These are phyloP conservation scores for Suillus plorans DNA, from an alignment of 768 basidiomycete species.

Conservation along the genomic window DNA sequence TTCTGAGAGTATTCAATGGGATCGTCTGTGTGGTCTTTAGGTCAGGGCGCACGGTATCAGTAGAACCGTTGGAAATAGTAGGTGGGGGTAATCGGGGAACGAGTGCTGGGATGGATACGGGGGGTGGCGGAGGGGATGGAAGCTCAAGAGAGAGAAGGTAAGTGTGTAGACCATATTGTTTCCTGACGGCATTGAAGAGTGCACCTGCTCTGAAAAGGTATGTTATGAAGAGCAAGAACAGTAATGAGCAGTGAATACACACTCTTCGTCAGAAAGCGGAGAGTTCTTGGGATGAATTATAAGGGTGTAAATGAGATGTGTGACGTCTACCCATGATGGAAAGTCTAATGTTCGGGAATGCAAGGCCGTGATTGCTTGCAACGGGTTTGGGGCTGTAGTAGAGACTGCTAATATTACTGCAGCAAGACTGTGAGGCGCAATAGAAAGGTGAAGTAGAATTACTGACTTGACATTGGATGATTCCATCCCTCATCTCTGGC, in stretches of 20 bases:
- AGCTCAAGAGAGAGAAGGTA: conserved; percentile 66
- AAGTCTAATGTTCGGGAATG: conserved; percentile 66
- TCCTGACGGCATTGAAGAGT: conserved; percentile 84
- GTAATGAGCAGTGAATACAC: conserved; percentile 30
- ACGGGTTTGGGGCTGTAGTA: conserved; percentile 76
- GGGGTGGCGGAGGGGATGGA: conserved; percentile 61
- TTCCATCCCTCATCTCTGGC: conserved; percentile 80
- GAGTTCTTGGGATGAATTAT: conserved; percentile 76
- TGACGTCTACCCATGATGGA: conserved; percentile 80
- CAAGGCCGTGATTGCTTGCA: conserved; percentile 77
- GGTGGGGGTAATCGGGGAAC: conserved; percentile 67
- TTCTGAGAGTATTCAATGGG: conserved; percentile 39
- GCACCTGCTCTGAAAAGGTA: conserved; percentile 58
- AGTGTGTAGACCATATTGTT: conserved; percentile 78
- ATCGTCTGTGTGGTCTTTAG: conserved; percentile 3
- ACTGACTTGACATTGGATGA: conserved; percentile 78
- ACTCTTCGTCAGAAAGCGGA: conserved; percentile 78
- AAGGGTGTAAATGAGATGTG: conserved; percentile 68
- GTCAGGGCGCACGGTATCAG: conserved; percentile 24
- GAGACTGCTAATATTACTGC: conserved; percentile 81
- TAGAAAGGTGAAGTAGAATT: conserved; percentile 9
- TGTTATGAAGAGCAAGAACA: conserved; percentile 12
- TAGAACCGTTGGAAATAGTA: conserved; percentile 27
- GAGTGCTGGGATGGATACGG: conserved; percentile 64
- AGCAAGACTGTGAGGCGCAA: conserved; percentile 13